Percentiles rank a stretch among this genome's conserved stretches.
Conservation (phyloP, 2,329 filamentous ascomycete species). For the Pseudogymnoascus sp. region DNA sequence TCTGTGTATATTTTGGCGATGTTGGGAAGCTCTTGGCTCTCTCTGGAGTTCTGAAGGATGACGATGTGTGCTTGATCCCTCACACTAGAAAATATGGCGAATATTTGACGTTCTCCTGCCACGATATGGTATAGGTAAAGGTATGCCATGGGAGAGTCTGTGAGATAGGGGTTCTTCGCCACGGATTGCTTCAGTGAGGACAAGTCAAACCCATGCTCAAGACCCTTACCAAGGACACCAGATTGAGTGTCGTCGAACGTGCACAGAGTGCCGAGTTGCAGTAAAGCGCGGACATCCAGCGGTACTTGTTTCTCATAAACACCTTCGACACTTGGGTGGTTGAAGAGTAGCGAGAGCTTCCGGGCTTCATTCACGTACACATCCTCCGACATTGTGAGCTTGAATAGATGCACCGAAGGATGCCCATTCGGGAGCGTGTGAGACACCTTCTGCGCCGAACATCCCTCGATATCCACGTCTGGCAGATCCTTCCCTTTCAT, state of each 20-base stretch:
- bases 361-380: slow-evolving; percentile 76
- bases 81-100: slow-evolving; percentile 82
- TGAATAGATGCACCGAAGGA: slow-evolving; percentile 87
- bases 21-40: slow-evolving; percentile 79
- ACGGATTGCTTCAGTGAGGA: slow-evolving; percentile 61
- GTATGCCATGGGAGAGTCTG: slow-evolving; percentile 66
- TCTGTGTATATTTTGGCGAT: slow-evolving; percentile 82
- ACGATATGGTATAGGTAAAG: slow-evolving; percentile 90
- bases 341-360: slow-evolving; percentile 75
- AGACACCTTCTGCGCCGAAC: slow-evolving; percentile 84
- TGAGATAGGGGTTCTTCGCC: slow-evolving; percentile 65
- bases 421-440: slow-evolving; percentile 93
- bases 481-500: slow-evolving; percentile 80
- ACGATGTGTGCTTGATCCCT: slow-evolving; percentile 75
- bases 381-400: slow-evolving; percentile 81
- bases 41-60: slow-evolving; percentile 74
- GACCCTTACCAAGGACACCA: slow-evolving; percentile 81
- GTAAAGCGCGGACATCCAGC: slow-evolving; percentile 73
- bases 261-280: slow-evolving; percentile 84
- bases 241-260: slow-evolving; percentile 87
- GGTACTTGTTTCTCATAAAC: slow-evolving; percentile 94
- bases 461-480: slow-evolving; percentile 77
- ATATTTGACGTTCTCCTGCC: slow-evolving; percentile 84
- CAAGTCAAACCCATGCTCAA: slow-evolving; percentile 91
- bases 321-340: slow-evolving; percentile 89